Conservation (phyloP, 2,329 filamentous ascomycete genomes). For the Coniochaeta hoffmannii region DNA sequence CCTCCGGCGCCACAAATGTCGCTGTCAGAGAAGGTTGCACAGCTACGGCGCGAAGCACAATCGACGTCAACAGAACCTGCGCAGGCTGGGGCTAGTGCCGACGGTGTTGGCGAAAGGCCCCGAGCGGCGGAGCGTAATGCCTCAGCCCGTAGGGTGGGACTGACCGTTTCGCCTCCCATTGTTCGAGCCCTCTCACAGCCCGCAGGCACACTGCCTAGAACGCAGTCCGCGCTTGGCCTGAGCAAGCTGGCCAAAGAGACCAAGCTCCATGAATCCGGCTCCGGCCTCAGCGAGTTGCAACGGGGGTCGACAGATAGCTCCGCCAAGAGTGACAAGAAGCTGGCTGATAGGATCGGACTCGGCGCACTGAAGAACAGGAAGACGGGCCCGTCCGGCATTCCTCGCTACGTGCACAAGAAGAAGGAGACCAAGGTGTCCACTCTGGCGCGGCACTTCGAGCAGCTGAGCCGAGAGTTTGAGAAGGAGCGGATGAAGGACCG, state of each 20-base stretch:
- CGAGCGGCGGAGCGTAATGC: slow-evolving; percentile 5
- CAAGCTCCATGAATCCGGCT: slow-evolving; percentile 19
- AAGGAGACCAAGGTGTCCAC: slow-evolving; percentile 76
- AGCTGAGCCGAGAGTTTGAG: slow-evolving; percentile 92
- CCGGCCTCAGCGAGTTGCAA: slow-evolving; percentile 21
- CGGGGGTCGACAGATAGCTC: slow-evolving; percentile 29
- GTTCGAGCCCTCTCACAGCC: slow-evolving; percentile 47
- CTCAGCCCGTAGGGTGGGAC: slow-evolving; percentile 35
- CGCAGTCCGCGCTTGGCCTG: slow-evolving; percentile 29
- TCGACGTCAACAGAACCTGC: slow-evolving; percentile 12
- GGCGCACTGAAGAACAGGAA: slow-evolving; percentile 57
- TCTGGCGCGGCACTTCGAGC: slow-evolving; percentile 93
- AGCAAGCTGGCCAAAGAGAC: slow-evolving; percentile 32
- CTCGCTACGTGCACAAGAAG: slow-evolving; percentile 72
- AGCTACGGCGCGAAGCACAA: slow-evolving; percentile 43
- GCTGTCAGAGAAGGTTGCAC: slow-evolving; percentile 40
- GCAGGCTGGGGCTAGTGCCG: neutral
- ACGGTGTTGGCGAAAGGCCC: slow-evolving; percentile 7
- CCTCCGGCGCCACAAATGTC: slow-evolving; percentile 12
- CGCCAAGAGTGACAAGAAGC: slow-evolving; percentile 60
- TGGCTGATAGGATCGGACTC: slow-evolving; percentile 65
- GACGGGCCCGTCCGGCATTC: slow-evolving; percentile 67
- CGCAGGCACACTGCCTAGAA: slow-evolving; percentile 35
- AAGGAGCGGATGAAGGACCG: slow-evolving; percentile 86
- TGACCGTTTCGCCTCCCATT: slow-evolving; percentile 43